Evolutionary conservation across 2,329 filamentous ascomycete species (phyloP), one percentile per base, ranked within the genome.

Genomic region (Ophiostoma triangulosporum): DNA sequence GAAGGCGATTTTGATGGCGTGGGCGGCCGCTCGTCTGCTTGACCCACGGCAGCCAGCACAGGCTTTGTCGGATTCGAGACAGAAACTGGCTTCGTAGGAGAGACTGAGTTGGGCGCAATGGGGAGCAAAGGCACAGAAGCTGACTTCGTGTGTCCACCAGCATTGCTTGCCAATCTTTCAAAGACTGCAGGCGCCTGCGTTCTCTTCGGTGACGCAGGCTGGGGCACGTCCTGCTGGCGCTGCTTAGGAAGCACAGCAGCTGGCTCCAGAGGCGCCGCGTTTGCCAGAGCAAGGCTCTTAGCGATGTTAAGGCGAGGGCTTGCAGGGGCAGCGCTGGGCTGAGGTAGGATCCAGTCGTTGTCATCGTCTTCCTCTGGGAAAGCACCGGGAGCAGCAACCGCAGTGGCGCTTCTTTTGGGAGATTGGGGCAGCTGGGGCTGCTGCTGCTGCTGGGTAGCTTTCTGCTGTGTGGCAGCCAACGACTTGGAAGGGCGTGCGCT

Each of bases 321-420:
- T 48, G 65, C 67, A n/a, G 64, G 59, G 9, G 62, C 64, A 14
- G 65, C 58, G 3, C 64, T 64, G 3, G 78, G 74, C 6, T 78
- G 73, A 8, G 75, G 52, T n/a, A 54, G 71, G 59, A 83, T 81
- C 81, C 80, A 84, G 55, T 83, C 78, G 49, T 80, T 73, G 22
- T 76, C 76, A 50, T 80, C 76, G 3, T 55, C 53, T 3, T 57
- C 55, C 50, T 75, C 71, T 0, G 80, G 78, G 60, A 83, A 83
- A 14, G 78, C 76, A 6, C 78, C 80, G 15, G 80, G 79, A 1
- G 78, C 77, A 8, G 63, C 56, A 7, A 61, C 60, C 1, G 64
- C 55, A 6, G 48, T 48, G 1, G 20, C 38, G 4, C 8, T 40
- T 33, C 46, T 35, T 50, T 54, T 56, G 1, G 58, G 54, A 4